These are phyloP conservation scores for Colletotrichum tropicale DNA, from an alignment of 2,329 filamentous ascomycete genomes.

Conservation along the genomic window DNA sequence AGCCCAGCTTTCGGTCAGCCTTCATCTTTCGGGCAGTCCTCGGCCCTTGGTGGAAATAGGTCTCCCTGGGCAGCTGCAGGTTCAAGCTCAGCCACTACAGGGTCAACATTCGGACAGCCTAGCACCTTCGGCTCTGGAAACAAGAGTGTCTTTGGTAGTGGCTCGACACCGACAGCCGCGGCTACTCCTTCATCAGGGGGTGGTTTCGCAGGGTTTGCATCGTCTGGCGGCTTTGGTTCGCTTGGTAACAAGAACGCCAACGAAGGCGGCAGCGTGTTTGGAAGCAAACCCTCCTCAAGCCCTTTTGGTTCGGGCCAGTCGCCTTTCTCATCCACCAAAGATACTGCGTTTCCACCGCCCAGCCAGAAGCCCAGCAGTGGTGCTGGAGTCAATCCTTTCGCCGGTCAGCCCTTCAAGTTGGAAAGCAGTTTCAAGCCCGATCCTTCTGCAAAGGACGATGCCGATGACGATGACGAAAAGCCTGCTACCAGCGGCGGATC, in stretches of 20 bases:
- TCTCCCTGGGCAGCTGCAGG: slow-evolving; percentile 57
- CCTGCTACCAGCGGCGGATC: slow-evolving; percentile 47
- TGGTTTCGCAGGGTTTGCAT: slow-evolving; percentile 57
- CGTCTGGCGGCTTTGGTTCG: slow-evolving; percentile 59
- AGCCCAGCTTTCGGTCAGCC: slow-evolving; percentile 36
- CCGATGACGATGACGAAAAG: slow-evolving; percentile 61
- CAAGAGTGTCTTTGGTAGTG: slow-evolving; percentile 43
- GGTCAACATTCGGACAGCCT: slow-evolving; percentile 60
- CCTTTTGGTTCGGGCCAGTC: slow-evolving; percentile 33
- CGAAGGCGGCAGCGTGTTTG: slow-evolving; percentile 40
- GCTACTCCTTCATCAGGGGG: slow-evolving; percentile 43
- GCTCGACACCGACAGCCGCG: slow-evolving; percentile 25
- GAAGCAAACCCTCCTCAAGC: slow-evolving; percentile 39
- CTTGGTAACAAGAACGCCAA: slow-evolving; percentile 41
- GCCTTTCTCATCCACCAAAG: slow-evolving; percentile 37
- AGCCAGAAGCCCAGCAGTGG: slow-evolving; percentile 35
- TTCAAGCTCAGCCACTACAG: slow-evolving; percentile 36
- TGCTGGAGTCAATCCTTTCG: slow-evolving; percentile 45
- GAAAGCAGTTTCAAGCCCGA: slow-evolving; percentile 72
- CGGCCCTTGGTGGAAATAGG: slow-evolving; percentile 48
- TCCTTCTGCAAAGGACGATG: slow-evolving; percentile 63
- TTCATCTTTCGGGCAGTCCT: slow-evolving; percentile 56
- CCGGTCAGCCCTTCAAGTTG: slow-evolving; percentile 63
- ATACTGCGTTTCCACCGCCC: slow-evolving; percentile 43
- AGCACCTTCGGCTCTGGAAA: slow-evolving; percentile 43